Evolutionary conservation across 2,329 filamentous ascomycete genomes (phyloP).

Genomic region (Laburnicola sp.): DNA sequence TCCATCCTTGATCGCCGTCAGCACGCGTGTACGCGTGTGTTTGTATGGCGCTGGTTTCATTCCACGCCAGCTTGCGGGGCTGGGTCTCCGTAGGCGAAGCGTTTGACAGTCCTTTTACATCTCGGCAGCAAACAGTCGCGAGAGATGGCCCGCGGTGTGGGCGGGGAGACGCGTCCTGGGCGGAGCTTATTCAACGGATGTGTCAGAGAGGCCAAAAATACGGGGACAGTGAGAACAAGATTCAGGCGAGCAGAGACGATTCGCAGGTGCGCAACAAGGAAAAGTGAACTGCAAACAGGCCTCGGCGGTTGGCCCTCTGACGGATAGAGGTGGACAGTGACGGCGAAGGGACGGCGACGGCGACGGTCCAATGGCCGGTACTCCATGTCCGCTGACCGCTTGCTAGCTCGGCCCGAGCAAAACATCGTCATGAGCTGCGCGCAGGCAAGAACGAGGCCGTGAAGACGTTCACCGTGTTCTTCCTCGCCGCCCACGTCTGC

Average conservation of each 20-base stretch:
- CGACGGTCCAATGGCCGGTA: constrained; percentile 7
- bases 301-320: too few relatives aligned
- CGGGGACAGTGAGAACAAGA: too few relatives aligned
- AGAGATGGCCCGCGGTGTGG: not conserved
- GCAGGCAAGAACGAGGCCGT: constrained; percentile 22
- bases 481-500: constrained; percentile 8
- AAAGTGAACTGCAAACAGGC: too few relatives aligned
- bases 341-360: too few relatives aligned
- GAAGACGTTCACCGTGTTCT: constrained; percentile 12
- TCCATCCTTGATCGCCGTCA: not conserved
- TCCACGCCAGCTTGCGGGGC: constrained; percentile 9
- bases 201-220: too few relatives aligned
- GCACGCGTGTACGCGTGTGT: constrained; percentile 2
- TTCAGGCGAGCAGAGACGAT: too few relatives aligned
- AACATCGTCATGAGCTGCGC: constrained; percentile 28
- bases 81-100: not conserved
- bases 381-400: constrained; percentile 28
- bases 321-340: too few relatives aligned
- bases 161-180: too few relatives aligned
- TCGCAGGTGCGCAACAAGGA: too few relatives aligned
- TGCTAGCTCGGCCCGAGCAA: constrained; percentile 24
- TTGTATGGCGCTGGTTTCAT: constrained; percentile 15
- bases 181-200: too few relatives aligned
- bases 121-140: constrained; percentile 3
- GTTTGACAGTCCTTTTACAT: not conserved